Evolutionary conservation across 2,329 filamentous ascomycete species (phyloP), one percentile per base, ranked within the genome.

Genomic region (Penicillium sp.): DNA sequence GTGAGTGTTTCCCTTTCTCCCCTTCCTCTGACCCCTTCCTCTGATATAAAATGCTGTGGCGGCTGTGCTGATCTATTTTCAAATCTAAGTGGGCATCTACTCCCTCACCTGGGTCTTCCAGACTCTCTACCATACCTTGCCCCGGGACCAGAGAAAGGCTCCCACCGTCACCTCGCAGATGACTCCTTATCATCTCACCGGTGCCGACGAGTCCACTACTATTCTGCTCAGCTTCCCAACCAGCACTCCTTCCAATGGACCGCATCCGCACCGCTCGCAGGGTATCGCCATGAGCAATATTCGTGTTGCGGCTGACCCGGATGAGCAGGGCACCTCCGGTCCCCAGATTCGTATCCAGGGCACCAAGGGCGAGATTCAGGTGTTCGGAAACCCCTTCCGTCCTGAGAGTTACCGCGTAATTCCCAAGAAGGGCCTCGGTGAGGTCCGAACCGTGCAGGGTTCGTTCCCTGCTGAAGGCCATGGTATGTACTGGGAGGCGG

Each of bases 51-150:
- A 23, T 1, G 4, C 6, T 23, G 9, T 25, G 4, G 12, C 6
- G 15, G 20, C 20, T 27, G 24, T 40, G 38, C 38, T 40, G 23
- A 40, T 27, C 12, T 27, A 5, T 40, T 9, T 18, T 25, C 5
- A 2, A 27, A 40, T 27, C 24, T 13, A 40, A 73, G 71, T 95
- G 49, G 90, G 90, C 53, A 87, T 95, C 69, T 95, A 95, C 75
- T 82, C 88, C 41, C 73, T 95, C 54, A 95, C 89, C 28, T 95
- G 90, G 90, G 80, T 93, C 43, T 95, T 92, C 78, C 89, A 95
- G 72, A 86, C 86, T 39, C 79, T 95, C 25, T 95, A 95, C 72
- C 88, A 90, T 68, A 82, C 87, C 3, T 86, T 91, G 64, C 78
- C 84, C 1, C 77, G 67, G 27, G 67, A 73, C 8, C 68, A 80